These are phyloP conservation scores for Pestalotiopsis sp. DNA, from an alignment of 2,329 filamentous ascomycete genomes.

Conservation along the genomic window DNA sequence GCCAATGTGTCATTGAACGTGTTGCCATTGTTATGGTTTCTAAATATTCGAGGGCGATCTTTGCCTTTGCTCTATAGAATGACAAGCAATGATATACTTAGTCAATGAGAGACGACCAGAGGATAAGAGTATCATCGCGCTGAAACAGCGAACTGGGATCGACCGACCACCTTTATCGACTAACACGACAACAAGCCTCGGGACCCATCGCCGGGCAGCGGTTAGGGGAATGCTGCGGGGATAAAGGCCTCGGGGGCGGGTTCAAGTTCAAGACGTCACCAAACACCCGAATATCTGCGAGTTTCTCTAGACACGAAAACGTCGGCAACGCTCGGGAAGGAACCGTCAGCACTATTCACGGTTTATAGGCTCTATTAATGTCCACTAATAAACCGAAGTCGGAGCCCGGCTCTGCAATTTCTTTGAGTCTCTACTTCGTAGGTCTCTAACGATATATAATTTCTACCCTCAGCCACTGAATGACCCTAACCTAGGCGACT, in stretches of 20 bases:
- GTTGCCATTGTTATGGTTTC: neutral
- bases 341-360: neutral
- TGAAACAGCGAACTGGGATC: neutral
- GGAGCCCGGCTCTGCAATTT: neutral
- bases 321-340: too few relatives aligned
- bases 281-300: neutral
- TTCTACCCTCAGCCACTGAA: neutral
- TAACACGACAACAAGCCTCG: neutral
- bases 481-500: neutral
- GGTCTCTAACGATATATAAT: neutral
- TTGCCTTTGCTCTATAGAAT: neutral
- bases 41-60: neutral
- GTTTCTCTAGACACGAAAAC: neutral
- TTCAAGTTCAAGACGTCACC: neutral
- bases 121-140: neutral
- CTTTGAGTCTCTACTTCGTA: neutral
- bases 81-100: neutral
- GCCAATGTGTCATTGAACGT: neutral
- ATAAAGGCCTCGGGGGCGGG: neutral
- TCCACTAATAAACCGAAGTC: neutral
- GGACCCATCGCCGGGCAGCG: neutral
- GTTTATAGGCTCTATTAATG: neutral
- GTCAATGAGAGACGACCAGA: neutral
- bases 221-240: conserved; percentile 2
- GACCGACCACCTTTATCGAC: neutral